Percentiles rank a stretch among this genome's conserved stretches.
Conservation (phyloP, 768 basidiomycete species). For the Termitomyces sp. region DNA sequence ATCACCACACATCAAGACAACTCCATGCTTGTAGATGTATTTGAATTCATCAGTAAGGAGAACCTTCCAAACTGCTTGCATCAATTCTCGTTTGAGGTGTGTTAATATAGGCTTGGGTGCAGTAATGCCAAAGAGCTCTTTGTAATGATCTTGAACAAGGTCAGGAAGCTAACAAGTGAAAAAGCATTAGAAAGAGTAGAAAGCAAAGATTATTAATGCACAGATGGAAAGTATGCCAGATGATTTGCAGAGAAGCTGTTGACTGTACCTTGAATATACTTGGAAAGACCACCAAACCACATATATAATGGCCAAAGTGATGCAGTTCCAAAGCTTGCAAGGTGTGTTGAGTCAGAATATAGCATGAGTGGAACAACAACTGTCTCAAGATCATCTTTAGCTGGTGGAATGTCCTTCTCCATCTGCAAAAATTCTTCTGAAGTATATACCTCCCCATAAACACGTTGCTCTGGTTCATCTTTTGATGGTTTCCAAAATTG, state of each 20-base stretch:
- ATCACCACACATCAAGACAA: background rate
- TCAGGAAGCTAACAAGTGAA: background rate
- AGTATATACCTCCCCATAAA: background rate
- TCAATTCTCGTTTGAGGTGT: background rate
- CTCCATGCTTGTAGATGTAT: background rate
- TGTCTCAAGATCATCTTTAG: background rate
- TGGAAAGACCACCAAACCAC: constrained; percentile 2
- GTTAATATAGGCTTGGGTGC: background rate
- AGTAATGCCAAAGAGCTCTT: background rate
- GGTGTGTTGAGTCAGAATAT: background rate
- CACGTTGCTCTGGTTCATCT: background rate
- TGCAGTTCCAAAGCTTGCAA: background rate
- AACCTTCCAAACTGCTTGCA: background rate
- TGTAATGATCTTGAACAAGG: background rate
- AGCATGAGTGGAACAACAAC: constrained; percentile 1
- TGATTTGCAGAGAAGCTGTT: background rate
- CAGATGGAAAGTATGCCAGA: background rate
- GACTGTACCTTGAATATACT: background rate
- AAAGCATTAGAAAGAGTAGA: background rate
- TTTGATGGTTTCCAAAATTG: background rate
- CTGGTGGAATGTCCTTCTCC: background rate
- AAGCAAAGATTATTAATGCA: background rate
- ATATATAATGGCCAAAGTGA: background rate
- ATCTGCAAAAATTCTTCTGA: background rate
- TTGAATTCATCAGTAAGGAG: background rate